These are phyloP conservation scores for Suillus lakei DNA, from an alignment of 768 basidiomycete species.

Conservation along the genomic window DNA sequence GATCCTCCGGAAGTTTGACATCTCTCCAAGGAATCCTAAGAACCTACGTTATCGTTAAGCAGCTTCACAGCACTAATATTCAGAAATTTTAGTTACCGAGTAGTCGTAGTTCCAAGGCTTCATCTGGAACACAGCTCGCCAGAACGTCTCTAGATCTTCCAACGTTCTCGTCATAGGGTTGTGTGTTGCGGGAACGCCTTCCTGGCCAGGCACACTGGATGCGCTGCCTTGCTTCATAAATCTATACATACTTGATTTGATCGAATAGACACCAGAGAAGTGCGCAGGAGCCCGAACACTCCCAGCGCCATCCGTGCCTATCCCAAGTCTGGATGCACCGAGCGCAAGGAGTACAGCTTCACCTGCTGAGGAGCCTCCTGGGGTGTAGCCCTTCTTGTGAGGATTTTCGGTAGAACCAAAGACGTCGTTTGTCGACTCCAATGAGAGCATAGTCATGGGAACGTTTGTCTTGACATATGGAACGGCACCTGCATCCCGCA, in stretches of 20 bases:
- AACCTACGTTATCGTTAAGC: conserved; percentile 23
- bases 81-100: conserved; percentile 31
- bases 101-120: conserved; percentile 74
- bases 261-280: conserved; percentile 65
- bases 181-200: conserved; percentile 56
- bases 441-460: conserved; percentile 62
- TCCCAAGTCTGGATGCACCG: conserved; percentile 62
- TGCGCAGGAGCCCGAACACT: conserved; percentile 70
- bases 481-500: conserved; percentile 65
- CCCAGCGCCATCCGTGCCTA: conserved; percentile 75
- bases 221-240: conserved; percentile 57
- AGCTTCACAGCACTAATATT: neutral
- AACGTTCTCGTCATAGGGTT: conserved; percentile 68
- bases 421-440: conserved; percentile 59
- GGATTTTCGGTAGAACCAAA: conserved; percentile 68
- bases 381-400: conserved; percentile 55
- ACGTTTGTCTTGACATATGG: conserved; percentile 73
- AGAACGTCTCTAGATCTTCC: conserved; percentile 67
- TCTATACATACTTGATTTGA: conserved; percentile 61
- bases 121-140: conserved; percentile 62
- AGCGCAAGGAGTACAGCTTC: conserved; percentile 67
- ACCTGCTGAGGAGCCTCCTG: conserved; percentile 74
- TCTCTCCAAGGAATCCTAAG: conserved; percentile 41
- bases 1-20: conserved; percentile 49
- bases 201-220: conserved; percentile 58